Evolutionary conservation across 73 alveolate genomes (phyloP), one percentile per base, ranked within the genome.

Genomic region (Paramecium octaurelia): DNA sequence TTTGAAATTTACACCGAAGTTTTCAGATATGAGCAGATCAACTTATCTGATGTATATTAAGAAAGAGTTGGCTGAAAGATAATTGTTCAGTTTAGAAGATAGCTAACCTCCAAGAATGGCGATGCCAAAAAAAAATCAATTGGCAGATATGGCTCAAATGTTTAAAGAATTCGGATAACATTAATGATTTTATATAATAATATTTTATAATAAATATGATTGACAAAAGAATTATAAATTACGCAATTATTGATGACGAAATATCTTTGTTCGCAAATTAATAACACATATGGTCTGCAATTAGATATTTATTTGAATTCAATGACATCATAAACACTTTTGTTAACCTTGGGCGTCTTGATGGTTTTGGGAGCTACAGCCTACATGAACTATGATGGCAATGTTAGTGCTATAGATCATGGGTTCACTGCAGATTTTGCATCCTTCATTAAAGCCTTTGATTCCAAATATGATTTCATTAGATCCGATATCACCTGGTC

Each of bases 1-100:
- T 80, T 80, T 80, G 23, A 80, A 46, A 44, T 80, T 80, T 46
- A 80, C 48, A 50, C 91, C 91, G 2, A 80, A 80, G 21, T 80
- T 38, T 46, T 21, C 91, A 80, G 91, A 80, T 48, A 34, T 80
- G 50, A 42, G 75, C 18, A 80, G 91, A 44, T 80, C 91, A n/a
- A 80, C 91, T 38, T 80, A 44, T 48, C 24, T 80, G 29, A 80
- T 80, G 91, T 80, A 80, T 48, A 80, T 80, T 11, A 80, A 80
- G 27, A 80, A 46, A 35, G 91, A 80, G 36, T 80, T 80, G 14
- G 76, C 91, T 24, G 91, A 80, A 0, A 80, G 44, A 80, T 80
- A 80, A 46, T 42, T 42, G 14, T 80, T 80, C 46, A 80, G 43
- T 21, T 80, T 80, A 40, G 91, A 80, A 80, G 91, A 80, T 48